A percentile compares a stretch with the other conserved stretches of the same genome.
Conservation (phyloP, 2,329 filamentous ascomycete genomes). For the Microsporum canis region DNA sequence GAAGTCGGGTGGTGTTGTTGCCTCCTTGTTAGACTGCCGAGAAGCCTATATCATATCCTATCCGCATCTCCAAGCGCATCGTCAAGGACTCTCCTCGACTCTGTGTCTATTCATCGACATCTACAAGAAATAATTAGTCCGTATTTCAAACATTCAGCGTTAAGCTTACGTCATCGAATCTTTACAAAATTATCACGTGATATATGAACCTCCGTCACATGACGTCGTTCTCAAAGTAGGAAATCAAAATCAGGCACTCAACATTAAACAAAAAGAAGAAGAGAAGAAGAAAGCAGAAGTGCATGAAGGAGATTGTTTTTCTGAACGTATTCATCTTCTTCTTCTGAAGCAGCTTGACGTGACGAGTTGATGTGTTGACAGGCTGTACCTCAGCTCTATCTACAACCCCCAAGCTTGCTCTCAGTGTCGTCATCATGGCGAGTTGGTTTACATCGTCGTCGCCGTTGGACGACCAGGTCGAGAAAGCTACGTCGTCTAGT, state of each 20-base stretch:
- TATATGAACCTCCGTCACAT: not conserved
- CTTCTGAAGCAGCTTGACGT: not conserved
- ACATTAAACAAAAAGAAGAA: not conserved
- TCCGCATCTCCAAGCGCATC: not conserved
- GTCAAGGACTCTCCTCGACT: not conserved
- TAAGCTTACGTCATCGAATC: too few relatives aligned
- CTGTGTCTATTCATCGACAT: not conserved
- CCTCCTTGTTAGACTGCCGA: not conserved
- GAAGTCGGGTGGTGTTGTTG: not conserved
- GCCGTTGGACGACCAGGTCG: conserved; percentile 92
- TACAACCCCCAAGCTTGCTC: not conserved
- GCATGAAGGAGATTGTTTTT: not conserved
- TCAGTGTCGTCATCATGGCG: conserved; percentile 58
- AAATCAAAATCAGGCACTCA: not conserved
- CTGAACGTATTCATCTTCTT: not conserved
- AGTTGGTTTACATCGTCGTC: conserved; percentile 93
- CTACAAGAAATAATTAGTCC: too few relatives aligned
- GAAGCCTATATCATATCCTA: not conserved
- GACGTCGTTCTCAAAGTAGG: not conserved
- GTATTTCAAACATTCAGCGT: too few relatives aligned
- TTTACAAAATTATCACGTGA: not conserved
- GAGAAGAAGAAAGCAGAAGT: not conserved
- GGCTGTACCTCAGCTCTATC: not conserved
- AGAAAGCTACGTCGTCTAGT: conserved; percentile 87
- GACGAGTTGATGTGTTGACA: not conserved